Base-by-base conservation (phyloP, 305 asterid species). In the Ajuga reptans region DNA sequence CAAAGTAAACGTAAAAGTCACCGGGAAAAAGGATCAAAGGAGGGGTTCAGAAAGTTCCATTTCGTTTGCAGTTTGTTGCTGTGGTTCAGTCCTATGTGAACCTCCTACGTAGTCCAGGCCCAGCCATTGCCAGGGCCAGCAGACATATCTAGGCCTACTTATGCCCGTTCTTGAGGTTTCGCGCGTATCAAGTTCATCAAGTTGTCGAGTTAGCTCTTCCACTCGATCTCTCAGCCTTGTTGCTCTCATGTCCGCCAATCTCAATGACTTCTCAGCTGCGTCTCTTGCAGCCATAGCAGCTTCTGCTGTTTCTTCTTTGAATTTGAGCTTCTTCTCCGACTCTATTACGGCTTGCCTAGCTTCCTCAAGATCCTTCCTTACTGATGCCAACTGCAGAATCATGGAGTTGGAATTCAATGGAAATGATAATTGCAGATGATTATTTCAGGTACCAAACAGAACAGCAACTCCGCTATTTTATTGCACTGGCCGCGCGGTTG, bases 91-190 rank as follows among this genome's bases (percentile, higher is more conserved):
- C 6, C 80, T 84, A 33, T 77, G 86, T 37, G 83, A 11, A 12
- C 91, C 96, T 9, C 92, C 96, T 9, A 83, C 91, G 37, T 81
- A 82, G 76, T 93, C 89, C 82, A 93, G 71, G 10, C 99, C 99
- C 6, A 93, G 95, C 99, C 99, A 90, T 70, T 93, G 89, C 99
- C 99, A 93, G 1, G 99, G 99, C 99, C 99, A 93, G 72, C 99
- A 89, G 47, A 87, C 45, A 64, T 93, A 93, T 80, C 99, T 82
- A 0, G 92, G 88, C 74, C 91, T 79, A 51, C 72, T 81, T 46
- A 82, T 65, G 34, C 92, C 86, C 1, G 83, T 68, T 74, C 82
- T 78, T 45, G 90, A 80, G 66, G 83, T 74, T 58, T 82, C 95
- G 29, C 82, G 77, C 10, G 83, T 60, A 62, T 90, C 97, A 24